Percentiles rank a stretch among this genome's conserved stretches.
phyloP scores from a whole-genome alignment of 2,329 filamentous ascomycete species.

The Paraconiothyrium sp. region DNA sequence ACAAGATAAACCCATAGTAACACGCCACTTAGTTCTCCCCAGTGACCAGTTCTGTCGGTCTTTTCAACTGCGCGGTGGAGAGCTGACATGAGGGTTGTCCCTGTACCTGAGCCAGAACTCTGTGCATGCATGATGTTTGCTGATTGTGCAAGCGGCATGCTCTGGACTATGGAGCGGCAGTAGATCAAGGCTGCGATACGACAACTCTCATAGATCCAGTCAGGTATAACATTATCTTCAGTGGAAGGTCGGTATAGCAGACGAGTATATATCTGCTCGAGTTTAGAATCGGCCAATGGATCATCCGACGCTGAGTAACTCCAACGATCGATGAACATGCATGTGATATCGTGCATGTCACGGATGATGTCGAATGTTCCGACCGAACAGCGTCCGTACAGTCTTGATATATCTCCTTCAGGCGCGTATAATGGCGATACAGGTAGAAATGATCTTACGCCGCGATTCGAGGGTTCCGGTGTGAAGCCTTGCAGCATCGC shows the following conservation, averaged over 20 bases:
- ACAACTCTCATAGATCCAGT: conserved; percentile 45
- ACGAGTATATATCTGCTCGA: conserved; percentile 37
- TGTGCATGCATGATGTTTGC: conserved; percentile 29
- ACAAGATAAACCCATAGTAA: conserved; percentile 45
- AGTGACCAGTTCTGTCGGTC: conserved; percentile 35
- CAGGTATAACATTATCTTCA: conserved; percentile 23
- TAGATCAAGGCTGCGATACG: conserved; percentile 46
- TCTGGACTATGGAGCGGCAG: conserved; percentile 40
- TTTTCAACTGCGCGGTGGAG: conserved; percentile 35
- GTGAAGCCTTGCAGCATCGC: conserved; percentile 28
- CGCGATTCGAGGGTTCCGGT: conserved; percentile 20
- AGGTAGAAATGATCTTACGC: conserved; percentile 14
- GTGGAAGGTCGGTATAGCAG: conserved; percentile 29
- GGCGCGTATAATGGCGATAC: conserved; percentile 38
- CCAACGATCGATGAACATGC: conserved; percentile 32
- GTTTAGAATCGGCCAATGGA: conserved; percentile 31
- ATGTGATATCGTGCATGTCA: conserved; percentile 40
- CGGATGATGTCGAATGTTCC: conserved; percentile 34
- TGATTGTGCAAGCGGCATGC: conserved; percentile 34
- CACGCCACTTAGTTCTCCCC: conserved; percentile 39
- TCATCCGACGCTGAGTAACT: conserved; percentile 23
- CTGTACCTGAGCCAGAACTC: conserved; percentile 18
- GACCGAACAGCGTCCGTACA: conserved; percentile 31
- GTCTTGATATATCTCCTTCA: conserved; percentile 24
- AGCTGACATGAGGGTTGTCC: conserved; percentile 31